Evolutionary conservation across 225 moss, liverwort and hornwort species (phyloP).

Genomic region (Thuidium tamariscinum): DNA sequence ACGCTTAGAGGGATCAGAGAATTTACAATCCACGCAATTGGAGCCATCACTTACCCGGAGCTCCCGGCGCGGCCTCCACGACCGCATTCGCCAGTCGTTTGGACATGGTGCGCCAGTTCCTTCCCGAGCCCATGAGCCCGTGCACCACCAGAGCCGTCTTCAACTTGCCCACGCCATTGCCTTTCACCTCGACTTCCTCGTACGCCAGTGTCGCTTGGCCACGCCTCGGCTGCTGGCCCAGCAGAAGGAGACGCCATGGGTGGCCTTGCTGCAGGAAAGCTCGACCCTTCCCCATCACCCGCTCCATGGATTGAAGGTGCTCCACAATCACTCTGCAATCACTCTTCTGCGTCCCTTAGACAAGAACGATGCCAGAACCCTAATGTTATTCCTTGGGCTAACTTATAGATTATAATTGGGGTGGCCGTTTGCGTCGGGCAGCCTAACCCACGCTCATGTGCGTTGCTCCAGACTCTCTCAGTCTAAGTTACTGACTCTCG

Average conservation of each 20-base stretch:
- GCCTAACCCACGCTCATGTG: too few species aligned
- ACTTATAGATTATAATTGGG: too few species aligned
- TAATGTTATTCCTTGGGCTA: not conserved
- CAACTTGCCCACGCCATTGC: slow-evolving; percentile 24
- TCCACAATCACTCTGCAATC: not conserved
- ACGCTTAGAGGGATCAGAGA: not conserved
- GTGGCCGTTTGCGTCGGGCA: too few species aligned
- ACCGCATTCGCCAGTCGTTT: slow-evolving; percentile 54
- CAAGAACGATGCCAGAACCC: not conserved
- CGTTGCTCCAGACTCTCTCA: not conserved
- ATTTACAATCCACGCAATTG: not conserved
- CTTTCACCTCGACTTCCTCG: slow-evolving; percentile 58
- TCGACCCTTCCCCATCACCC: slow-evolving; percentile 1
- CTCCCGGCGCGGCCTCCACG: slow-evolving; percentile 33
- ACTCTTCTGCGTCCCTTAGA: not conserved
- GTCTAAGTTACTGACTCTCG: not conserved
- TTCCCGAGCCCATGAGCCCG: slow-evolving; percentile 83
- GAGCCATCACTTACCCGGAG: slow-evolving; percentile 40
- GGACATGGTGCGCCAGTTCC: slow-evolving; percentile 80
- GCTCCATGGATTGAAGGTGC: not conserved
- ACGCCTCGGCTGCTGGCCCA: not conserved
- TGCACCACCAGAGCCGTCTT: slow-evolving; percentile 77
- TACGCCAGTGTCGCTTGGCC: slow-evolving; percentile 57
- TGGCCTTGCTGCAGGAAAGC: not conserved
- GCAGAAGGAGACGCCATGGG: not conserved